Percentiles rank a stretch among this genome's conserved stretches.
phyloP scores from a whole-genome alignment of 176 grass and related monocot genomes.

The Dendrocalamus sinicus region DNA sequence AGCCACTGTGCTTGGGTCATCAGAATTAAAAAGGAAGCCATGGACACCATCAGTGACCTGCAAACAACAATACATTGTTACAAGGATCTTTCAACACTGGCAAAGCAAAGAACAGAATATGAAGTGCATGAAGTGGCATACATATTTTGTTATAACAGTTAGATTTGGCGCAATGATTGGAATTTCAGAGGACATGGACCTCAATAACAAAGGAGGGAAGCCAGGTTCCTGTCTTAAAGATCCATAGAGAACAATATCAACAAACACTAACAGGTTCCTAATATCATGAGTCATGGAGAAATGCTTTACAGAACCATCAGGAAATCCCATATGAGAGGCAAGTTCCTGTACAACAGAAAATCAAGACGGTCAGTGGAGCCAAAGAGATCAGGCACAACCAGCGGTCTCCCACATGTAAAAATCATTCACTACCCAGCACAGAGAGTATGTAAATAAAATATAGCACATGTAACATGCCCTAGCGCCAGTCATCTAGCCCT shows the following conservation, averaged over 20 bases:
- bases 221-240: conserved; percentile 78
- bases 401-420: background rate
- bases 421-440: conserved; percentile 13
- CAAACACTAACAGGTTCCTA: conserved; percentile 61
- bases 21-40: conserved; percentile 77
- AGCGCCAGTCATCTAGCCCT: conserved; percentile 7
- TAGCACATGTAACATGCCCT: conserved; percentile 7
- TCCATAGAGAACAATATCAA: conserved; percentile 81
- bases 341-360: conserved; percentile 67
- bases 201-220: conserved; percentile 83
- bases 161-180: conserved; percentile 85
- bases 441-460: conserved; percentile 17
- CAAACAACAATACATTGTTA: conserved; percentile 41
- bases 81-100: conserved; percentile 19
- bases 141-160: conserved; percentile 85
- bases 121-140: conserved; percentile 51
- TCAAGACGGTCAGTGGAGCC: conserved; percentile 24
- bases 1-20: conserved; percentile 52
- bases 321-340: conserved; percentile 74
- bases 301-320: conserved; percentile 69
- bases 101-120: conserved; percentile 34
- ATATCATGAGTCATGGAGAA: conserved; percentile 76
- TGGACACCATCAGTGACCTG: conserved; percentile 78
- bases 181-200: conserved; percentile 86
- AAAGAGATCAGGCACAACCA: conserved; percentile 14